Evolutionary conservation across 2,329 filamentous ascomycete species (phyloP), one percentile per base, ranked within the genome.

Genomic region (Coniochaeta sp.): DNA sequence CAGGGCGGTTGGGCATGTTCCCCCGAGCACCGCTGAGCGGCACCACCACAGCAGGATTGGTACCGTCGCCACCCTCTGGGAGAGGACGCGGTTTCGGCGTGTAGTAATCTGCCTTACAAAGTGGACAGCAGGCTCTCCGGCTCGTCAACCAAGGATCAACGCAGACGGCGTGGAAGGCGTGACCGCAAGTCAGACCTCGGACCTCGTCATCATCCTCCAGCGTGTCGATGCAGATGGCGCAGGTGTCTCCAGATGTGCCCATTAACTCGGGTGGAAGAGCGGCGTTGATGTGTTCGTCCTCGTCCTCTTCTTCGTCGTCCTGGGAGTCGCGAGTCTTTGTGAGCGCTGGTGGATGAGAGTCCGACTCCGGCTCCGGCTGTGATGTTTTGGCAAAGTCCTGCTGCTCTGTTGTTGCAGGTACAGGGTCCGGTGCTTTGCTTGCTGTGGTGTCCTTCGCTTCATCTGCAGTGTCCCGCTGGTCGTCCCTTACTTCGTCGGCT

Each of bases 91-190:
- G 91, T 76, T 98, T 98, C 0, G 95, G 93, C 2, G 91, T 88
- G 73, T 96, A 98, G 74, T 98, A 99, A 71, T 99, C 95, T 44
- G 93, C 91, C 77, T 99, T 99, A 81, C 95, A 99, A 7, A 99
- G 86, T 6, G 95, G 95, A 72, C 95, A 99, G 78, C 93, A 98
- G 28, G 95, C 95, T 65, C 93, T 88, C 64, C 95, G 86, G 70
- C 90, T 93, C 11, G 95, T 99, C 64, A 99, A 78, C 95, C 95
- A 99, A 12, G 95, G 95, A 68, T 99, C 95, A 57, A 99, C 85
- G 71, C 95, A 99, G 43, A 89, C 90, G 58, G 92, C 93, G 72
- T 99, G 95, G 83, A 98, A 99, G 59, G 93, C 93, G 74, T 99
- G 95, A n/a, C 95, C 95, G 70, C 95, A 99, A 4, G 91, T 92